Conservation (phyloP, 495 filamentous ascomycete genomes). For the Podospora australis region DNA sequence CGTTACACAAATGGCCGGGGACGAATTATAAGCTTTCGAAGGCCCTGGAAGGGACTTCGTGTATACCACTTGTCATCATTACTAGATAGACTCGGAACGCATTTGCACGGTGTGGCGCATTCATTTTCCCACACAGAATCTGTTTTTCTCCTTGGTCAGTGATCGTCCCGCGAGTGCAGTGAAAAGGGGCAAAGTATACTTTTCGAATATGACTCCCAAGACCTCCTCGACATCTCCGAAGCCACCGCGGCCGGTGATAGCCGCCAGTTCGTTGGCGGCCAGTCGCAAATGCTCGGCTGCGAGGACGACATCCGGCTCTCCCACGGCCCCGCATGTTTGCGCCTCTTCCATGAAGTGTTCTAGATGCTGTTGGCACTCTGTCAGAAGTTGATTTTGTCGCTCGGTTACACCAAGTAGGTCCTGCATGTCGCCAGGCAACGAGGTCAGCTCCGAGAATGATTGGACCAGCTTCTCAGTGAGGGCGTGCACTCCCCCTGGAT, state of each 20-base stretch:
- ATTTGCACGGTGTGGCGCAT: constrained; percentile 3
- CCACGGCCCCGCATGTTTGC: constrained; percentile 8
- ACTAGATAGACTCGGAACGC: neutral
- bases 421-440: constrained; percentile 52
- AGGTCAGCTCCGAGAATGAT: constrained; percentile 69
- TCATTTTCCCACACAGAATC: constrained; percentile 31
- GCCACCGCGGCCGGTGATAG: constrained; percentile 82
- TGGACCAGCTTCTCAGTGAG: constrained; percentile 61
- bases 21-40: constrained; percentile 2
- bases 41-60: constrained; percentile 10
- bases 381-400: constrained; percentile 76
- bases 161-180: neutral
- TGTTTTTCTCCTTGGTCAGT: neutral
- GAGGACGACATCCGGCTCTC: constrained; percentile 64
- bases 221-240: constrained; percentile 94
- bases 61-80: constrained; percentile 9
- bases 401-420: constrained; percentile 86
- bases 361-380: constrained; percentile 61
- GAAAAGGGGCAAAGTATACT: constrained; percentile 40
- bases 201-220: constrained; percentile 95
- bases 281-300: constrained; percentile 85
- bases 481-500: constrained; percentile 60
- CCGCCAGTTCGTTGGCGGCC: constrained; percentile 72
- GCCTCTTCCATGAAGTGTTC: constrained; percentile 58
- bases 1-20: neutral